These are phyloP conservation scores for Saturnispora diversa DNA, from an alignment of 805 yeast species.

Conservation along the genomic window DNA sequence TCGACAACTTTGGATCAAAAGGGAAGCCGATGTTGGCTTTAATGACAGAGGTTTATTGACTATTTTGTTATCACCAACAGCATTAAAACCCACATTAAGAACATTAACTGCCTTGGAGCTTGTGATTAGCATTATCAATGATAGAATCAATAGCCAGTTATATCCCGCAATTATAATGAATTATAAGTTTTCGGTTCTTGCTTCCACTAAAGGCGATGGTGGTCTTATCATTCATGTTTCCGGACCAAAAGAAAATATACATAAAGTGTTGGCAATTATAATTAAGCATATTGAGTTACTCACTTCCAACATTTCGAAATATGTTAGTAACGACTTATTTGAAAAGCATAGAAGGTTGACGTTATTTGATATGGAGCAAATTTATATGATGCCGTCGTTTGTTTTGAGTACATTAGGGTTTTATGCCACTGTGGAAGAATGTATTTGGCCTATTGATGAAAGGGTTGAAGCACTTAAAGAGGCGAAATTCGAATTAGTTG, in stretches of 20 bases:
- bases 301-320: conserved; percentile 9
- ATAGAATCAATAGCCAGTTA: conserved; percentile 32
- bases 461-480: conserved; percentile 50
- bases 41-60: conserved; percentile 35
- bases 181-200: conserved; percentile 47
- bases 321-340: conserved; percentile 30
- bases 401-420: conserved; percentile 43
- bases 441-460: conserved; percentile 46
- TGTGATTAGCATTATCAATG: conserved; percentile 40
- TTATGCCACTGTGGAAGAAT: conserved; percentile 46
- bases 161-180: conserved; percentile 51
- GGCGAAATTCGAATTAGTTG: conserved; percentile 33
- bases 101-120: conserved; percentile 46
- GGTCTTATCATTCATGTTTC: conserved; percentile 44
- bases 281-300: conserved; percentile 27
- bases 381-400: conserved; percentile 38
- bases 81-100: conserved; percentile 28
- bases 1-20: conserved; percentile 47
- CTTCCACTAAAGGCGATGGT: conserved; percentile 48
- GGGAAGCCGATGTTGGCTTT: conserved; percentile 26
- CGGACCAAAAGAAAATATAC: conserved; percentile 42
- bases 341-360: conserved; percentile 41
- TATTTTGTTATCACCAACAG: conserved; percentile 35
- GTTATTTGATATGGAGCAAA: conserved; percentile 38
- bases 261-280: conserved; percentile 29